phyloP scores from a whole-genome alignment of 139 green algal species.

The Picochlorum sp. region DNA sequence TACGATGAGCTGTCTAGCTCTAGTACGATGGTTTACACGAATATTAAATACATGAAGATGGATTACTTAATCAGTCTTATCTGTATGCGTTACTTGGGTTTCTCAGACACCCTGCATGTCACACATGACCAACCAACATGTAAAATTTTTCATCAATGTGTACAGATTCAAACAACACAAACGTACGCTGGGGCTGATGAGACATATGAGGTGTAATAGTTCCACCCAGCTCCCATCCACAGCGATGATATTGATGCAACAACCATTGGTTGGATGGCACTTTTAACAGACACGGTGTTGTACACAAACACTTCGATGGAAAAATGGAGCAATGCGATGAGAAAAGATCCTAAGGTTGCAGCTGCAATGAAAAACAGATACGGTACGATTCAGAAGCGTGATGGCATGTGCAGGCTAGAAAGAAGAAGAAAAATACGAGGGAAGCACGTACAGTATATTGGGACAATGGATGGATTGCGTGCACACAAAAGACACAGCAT shows the following conservation, averaged over 20 bases:
- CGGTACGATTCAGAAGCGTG: no score
- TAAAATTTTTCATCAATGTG: no score
- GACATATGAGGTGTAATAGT: conserved; percentile 54
- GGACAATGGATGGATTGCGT: conserved; percentile 47
- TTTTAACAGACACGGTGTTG: conserved; percentile 54
- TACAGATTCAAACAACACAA: neutral
- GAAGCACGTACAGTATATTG: conserved; percentile 52
- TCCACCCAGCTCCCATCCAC: conserved; percentile 65
- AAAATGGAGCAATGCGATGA: conserved; percentile 67
- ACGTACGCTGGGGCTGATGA: conserved; percentile 18
- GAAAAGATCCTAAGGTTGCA: conserved; percentile 68
- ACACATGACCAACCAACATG: neutral
- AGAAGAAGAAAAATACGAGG: conserved; percentile 15
- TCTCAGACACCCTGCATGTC: conserved; percentile 47
- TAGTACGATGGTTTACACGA: neutral
- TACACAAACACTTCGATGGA: conserved; percentile 57
- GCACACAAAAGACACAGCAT: conserved; percentile 73
- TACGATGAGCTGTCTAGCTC: no score
- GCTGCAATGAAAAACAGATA: conserved; percentile 14
- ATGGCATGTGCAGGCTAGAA: no score
- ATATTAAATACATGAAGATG: neutral
- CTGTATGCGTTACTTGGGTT: conserved; percentile 21
- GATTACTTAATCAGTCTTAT: conserved; percentile 4
- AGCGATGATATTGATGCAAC: conserved; percentile 56
- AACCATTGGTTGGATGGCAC: conserved; percentile 52